phyloP scores from a whole-genome alignment of 306 rosid genomes.

The Macrotyloma uniflorum region DNA sequence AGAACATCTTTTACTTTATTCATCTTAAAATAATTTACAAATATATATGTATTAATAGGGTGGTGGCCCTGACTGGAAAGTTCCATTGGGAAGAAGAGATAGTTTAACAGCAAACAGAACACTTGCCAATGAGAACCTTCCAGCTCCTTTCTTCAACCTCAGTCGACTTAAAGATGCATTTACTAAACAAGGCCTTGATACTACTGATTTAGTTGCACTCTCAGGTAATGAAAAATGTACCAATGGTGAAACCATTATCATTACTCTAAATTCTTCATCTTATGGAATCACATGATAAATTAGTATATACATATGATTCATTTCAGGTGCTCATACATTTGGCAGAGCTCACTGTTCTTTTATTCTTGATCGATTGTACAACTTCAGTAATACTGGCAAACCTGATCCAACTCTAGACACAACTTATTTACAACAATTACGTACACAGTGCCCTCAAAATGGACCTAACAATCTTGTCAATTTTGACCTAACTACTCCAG shows the following conservation, averaged over 20 bases:
- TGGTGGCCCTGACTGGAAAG: constrained; percentile 21
- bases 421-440: constrained; percentile 25
- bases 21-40: not conserved
- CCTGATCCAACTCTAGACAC: constrained; percentile 44
- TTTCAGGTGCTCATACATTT: constrained; percentile 53
- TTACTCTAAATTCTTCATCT: not conserved
- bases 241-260: not conserved
- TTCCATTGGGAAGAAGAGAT: constrained; percentile 1
- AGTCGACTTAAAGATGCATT: not conserved
- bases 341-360: constrained; percentile 40
- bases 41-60: not conserved
- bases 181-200: not conserved
- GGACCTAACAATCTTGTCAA: constrained; percentile 20
- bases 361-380: constrained; percentile 31
- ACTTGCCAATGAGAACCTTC: not conserved
- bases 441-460: constrained; percentile 26
- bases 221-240: not conserved
- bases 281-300: not conserved
- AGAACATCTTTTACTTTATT: not conserved
- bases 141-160: not conserved
- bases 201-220: constrained; percentile 8
- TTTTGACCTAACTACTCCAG: constrained; percentile 40
- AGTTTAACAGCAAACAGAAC: constrained; percentile 2
- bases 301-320: not conserved
- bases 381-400: constrained; percentile 21